A percentile compares a stretch with the other conserved stretches of the same genome.
Conservation (phyloP, 2,329 filamentous ascomycete genomes). For the Rhinocladiella similis region DNA sequence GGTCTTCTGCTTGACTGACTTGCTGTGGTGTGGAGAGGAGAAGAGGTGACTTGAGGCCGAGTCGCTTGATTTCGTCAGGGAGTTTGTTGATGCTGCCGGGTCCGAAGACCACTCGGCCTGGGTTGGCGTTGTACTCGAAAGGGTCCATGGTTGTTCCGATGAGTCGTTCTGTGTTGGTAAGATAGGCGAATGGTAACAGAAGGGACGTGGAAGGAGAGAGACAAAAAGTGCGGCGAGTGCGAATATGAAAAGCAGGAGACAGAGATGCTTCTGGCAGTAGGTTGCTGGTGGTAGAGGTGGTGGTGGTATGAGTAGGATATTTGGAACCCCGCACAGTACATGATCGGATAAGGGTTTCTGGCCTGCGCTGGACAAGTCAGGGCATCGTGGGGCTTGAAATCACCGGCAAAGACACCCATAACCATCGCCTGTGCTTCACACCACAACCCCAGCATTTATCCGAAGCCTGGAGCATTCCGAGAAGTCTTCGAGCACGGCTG, state of each 20-base stretch:
- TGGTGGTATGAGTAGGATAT: background rate
- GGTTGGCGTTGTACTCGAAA: conserved; percentile 58
- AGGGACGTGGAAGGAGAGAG: background rate
- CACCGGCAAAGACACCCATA: conserved; percentile 16
- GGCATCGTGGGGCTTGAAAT: conserved; percentile 12
- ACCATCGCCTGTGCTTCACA: background rate
- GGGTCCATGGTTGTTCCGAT: conserved; percentile 44
- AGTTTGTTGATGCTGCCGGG: conserved; percentile 54
- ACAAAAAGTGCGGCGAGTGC: background rate
- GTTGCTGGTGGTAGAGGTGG: background rate
- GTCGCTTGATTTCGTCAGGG: conserved; percentile 44
- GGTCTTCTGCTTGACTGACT: conserved; percentile 45
- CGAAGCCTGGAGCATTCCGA: conserved; percentile 1
- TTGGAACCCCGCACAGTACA: conserved; percentile 8
- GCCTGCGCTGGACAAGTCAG: background rate
- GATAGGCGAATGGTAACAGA: background rate
- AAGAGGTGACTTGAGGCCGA: conserved; percentile 52
- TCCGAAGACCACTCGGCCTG: conserved; percentile 58
- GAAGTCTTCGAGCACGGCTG: background rate
- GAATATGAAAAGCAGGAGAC: background rate
- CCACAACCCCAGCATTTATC: conserved; percentile 1
- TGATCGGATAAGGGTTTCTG: conserved; percentile 14
- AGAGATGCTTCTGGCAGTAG: background rate
- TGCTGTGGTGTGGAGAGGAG: conserved; percentile 60
- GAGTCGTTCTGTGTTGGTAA: background rate